These are phyloP conservation scores for Dysphania ambrosioides DNA, from an alignment of 148 eudicot species.

Conservation along the genomic window DNA sequence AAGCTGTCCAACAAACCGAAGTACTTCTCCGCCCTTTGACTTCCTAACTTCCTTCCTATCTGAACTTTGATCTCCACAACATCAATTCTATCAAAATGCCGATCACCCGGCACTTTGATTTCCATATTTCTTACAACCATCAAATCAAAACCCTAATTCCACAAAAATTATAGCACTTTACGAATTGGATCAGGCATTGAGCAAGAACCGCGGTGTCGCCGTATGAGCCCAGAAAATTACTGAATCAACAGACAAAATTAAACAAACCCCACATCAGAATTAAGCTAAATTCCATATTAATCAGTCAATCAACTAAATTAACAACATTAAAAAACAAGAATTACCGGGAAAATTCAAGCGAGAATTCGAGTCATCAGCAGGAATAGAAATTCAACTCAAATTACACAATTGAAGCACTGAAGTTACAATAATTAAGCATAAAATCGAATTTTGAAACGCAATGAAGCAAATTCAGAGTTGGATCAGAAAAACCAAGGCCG, in stretches of 20 bases:
- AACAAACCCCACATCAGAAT: constrained; percentile 20
- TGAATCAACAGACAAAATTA: constrained; percentile 25
- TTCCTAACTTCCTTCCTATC: constrained; percentile 61
- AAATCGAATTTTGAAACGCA: neutral
- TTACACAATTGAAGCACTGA: neutral
- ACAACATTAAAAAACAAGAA: neutral
- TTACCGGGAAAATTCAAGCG: constrained; percentile 1
- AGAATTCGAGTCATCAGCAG: neutral
- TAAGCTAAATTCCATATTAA: neutral
- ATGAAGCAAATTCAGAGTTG: constrained; percentile 8
- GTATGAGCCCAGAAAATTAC: constrained; percentile 15
- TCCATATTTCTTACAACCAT: constrained; percentile 28
- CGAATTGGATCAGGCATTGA: neutral
- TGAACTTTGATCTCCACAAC: constrained; percentile 45
- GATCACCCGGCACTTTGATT: constrained; percentile 49
- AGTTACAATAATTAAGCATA: neutral
- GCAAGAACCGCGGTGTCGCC: constrained; percentile 14
- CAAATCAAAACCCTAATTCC: constrained; percentile 17
- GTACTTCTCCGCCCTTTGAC: constrained; percentile 52
- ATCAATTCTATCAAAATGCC: constrained; percentile 55
- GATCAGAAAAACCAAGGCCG: constrained; percentile 6
- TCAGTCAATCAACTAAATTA: neutral
- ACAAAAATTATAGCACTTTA: constrained; percentile 11
- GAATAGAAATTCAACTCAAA: constrained; percentile 16
- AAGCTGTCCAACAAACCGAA: constrained; percentile 46